Evolutionary conservation across 1,284 basidiomycete species (phyloP).

Genomic region (Phaffia rhodozyma): DNA sequence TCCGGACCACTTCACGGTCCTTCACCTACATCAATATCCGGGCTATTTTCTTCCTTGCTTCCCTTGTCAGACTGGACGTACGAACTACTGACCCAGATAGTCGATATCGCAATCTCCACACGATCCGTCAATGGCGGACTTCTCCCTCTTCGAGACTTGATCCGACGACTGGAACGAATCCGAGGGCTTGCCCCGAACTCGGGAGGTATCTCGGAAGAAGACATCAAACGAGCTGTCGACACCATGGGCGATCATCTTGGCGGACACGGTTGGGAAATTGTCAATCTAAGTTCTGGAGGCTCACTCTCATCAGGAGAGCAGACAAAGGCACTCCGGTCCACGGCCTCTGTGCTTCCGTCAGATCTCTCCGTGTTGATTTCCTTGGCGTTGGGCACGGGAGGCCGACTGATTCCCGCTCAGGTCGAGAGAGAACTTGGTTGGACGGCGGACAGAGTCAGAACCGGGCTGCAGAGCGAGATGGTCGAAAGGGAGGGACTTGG

Average conservation of each 20-base stretch:
- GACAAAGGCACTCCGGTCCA: slow-evolving; percentile 32
- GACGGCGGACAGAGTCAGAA: slow-evolving; percentile 59
- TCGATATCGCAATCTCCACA: slow-evolving; percentile 88
- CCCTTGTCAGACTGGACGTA: slow-evolving; percentile 67
- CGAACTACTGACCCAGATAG: slow-evolving; percentile 90
- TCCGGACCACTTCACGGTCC: slow-evolving; percentile 42
- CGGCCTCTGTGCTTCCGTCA: slow-evolving; percentile 33
- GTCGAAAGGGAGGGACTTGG: slow-evolving; percentile 78
- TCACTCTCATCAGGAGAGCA: slow-evolving; percentile 7
- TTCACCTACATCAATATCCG: background rate
- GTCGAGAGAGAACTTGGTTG: slow-evolving; percentile 55
- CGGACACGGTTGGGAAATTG: slow-evolving; percentile 75
- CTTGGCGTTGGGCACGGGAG: slow-evolving; percentile 55
- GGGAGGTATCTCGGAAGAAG: slow-evolving; percentile 55
- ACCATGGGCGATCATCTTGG: slow-evolving; percentile 59
- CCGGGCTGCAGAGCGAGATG: slow-evolving; percentile 74
- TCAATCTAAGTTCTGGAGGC: slow-evolving; percentile 49
- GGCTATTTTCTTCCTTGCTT: slow-evolving; percentile 15
- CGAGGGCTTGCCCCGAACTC: slow-evolving; percentile 47
- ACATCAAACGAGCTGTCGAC: slow-evolving; percentile 73
- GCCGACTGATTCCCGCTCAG: slow-evolving; percentile 49
- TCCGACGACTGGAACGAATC: slow-evolving; percentile 62
- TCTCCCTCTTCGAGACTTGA: slow-evolving; percentile 75
- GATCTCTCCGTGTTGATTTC: slow-evolving; percentile 66
- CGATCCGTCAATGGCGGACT: slow-evolving; percentile 80